Evolutionary conservation across 108 stramenopile genomes (phyloP).

Genomic region (Fistulifera solaris): DNA sequence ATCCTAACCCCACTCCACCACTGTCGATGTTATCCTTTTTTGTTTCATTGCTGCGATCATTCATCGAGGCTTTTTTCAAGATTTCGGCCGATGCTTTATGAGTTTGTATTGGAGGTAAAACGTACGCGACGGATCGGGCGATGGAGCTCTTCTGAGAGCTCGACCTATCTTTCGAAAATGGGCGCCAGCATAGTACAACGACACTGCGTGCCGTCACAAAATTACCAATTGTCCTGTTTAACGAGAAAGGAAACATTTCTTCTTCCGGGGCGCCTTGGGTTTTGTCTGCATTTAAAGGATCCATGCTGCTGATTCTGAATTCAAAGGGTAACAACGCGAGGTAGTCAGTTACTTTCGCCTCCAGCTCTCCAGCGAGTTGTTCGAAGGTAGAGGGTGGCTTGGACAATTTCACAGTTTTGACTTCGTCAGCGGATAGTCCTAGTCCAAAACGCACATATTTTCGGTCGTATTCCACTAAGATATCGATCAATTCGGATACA

Average conservation of each 20-base stretch:
- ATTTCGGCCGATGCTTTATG: conserved; percentile 42
- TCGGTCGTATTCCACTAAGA: conserved; percentile 53
- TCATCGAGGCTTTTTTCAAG: conserved; percentile 15
- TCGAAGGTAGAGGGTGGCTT: conserved; percentile 42
- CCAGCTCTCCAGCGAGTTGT: conserved; percentile 39
- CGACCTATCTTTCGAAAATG: conserved; percentile 26
- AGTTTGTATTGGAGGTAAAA: conserved; percentile 26
- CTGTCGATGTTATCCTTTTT: conserved; percentile 17
- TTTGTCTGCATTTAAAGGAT: conserved; percentile 25
- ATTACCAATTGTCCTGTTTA: conserved; percentile 72
- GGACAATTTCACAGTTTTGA: conserved; percentile 5
- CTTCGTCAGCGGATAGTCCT: conserved; percentile 14
- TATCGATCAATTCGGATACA: conserved; percentile 59
- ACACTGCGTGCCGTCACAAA: conserved; percentile 62
- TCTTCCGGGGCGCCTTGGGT: conserved; percentile 28
- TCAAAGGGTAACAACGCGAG: conserved; percentile 75
- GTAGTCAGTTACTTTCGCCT: conserved; percentile 39
- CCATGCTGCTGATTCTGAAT: conserved; percentile 60
- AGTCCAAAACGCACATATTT: conserved; percentile 47
- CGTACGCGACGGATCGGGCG: conserved; percentile 43
- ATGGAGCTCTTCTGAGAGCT: conserved; percentile 12
- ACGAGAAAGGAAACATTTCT: conserved; percentile 56
- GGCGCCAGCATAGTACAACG: conserved; percentile 70
- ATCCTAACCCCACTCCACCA: conserved; percentile 58
- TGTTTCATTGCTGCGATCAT: conserved; percentile 2